Conservation (phyloP, 2,329 filamentous ascomycete species). For the Plenodomus tracheiphilus region DNA sequence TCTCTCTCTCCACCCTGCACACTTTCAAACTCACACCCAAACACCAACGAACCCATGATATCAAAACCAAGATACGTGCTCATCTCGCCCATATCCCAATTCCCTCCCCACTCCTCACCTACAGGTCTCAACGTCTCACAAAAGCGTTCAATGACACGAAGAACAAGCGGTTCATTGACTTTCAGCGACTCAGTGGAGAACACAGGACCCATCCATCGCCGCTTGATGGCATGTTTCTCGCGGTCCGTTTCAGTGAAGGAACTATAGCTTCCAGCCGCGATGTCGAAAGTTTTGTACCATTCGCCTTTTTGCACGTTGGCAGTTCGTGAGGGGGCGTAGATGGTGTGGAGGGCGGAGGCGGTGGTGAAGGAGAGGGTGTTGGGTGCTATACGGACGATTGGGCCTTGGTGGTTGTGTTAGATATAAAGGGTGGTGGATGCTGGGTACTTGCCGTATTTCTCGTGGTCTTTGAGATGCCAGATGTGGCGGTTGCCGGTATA, state of each 20-base stretch:
- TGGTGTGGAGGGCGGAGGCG: slow-evolving; percentile 23
- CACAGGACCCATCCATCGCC: slow-evolving; percentile 46
- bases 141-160: slow-evolving; percentile 42
- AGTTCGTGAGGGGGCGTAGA: slow-evolving; percentile 35
- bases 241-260: slow-evolving; percentile 48
- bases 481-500: slow-evolving; percentile 31
- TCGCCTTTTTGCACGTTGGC: slow-evolving; percentile 51
- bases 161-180: slow-evolving; percentile 45
- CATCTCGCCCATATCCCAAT: slow-evolving; percentile 46
- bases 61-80: slow-evolving; percentile 50
- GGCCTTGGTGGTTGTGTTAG: slow-evolving; percentile 11
- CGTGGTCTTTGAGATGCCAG: slow-evolving; percentile 29
- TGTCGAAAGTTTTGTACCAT: slow-evolving; percentile 51
- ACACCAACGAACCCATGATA: slow-evolving; percentile 50
- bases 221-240: slow-evolving; percentile 45
- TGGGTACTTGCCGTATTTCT: slow-evolving; percentile 27
- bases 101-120: slow-evolving; percentile 38
- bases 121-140: slow-evolving; percentile 24
- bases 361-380: slow-evolving; percentile 35
- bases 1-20: slow-evolving; percentile 33
- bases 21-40: slow-evolving; percentile 43
- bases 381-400: slow-evolving; percentile 32
- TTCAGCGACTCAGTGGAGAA: slow-evolving; percentile 47
- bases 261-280: slow-evolving; percentile 43
- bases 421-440: background rate